These are phyloP conservation scores for Helianthus tuberosus DNA, from an alignment of 129 eudicot species.

Conservation along the genomic window DNA sequence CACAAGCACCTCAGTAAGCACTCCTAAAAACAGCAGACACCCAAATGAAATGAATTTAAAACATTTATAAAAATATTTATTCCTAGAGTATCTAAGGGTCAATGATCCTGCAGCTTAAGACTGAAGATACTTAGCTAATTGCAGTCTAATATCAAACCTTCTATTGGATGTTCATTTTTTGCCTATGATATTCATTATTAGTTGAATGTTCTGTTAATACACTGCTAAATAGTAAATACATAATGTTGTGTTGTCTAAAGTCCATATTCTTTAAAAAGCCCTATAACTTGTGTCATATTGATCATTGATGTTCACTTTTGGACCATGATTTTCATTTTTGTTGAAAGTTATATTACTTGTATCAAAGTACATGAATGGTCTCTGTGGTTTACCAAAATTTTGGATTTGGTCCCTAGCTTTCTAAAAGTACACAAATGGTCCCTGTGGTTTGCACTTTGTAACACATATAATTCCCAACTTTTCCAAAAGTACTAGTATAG, in stretches of 20 bases:
- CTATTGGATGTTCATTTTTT: background rate
- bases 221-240: background rate
- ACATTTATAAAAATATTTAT: background rate
- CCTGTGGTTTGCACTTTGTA: no score
- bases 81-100: background rate
- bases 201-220: background rate
- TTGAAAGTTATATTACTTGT: no score
- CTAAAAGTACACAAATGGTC: no score
- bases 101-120: background rate
- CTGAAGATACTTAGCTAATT: background rate
- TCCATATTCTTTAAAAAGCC: background rate
- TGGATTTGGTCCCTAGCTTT: no score
- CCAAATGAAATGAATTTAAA: background rate
- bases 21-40: no score
- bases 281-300: background rate
- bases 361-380: no score
- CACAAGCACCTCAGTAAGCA: background rate
- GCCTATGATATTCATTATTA: constrained; percentile 1
- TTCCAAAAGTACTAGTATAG: no score
- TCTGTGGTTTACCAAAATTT: no score
- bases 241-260: background rate
- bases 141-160: background rate
- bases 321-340: constrained; percentile 9
- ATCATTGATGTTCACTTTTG: background rate
- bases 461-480: no score